Evolutionary conservation across 2,329 filamentous ascomycete species (phyloP).

Genomic region (Cladosporium sphaerospermum): DNA sequence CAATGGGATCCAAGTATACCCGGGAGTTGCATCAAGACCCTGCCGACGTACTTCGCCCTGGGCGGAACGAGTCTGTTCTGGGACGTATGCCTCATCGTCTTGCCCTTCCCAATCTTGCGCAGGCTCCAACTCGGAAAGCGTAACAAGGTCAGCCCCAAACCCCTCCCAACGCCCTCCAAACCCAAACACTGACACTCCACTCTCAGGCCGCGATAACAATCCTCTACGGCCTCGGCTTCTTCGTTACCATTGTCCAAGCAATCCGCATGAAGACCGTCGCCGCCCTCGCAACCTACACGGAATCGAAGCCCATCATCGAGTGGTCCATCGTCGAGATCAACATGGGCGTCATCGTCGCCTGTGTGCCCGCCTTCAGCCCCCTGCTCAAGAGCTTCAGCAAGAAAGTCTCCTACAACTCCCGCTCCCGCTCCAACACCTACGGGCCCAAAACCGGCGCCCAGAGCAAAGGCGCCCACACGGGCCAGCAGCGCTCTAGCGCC

Average conservation of each 20-base stretch:
- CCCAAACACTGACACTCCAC: neutral
- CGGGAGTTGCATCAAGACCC: constrained; percentile 13
- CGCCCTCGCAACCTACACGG: constrained; percentile 39
- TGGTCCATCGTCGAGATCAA: constrained; percentile 45
- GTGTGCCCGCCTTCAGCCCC: constrained; percentile 40
- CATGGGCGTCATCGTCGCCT: constrained; percentile 37
- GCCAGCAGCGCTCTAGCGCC: neutral
- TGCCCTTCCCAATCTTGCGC: constrained; percentile 15
- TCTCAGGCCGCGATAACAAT: constrained; percentile 34
- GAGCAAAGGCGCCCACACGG: neutral
- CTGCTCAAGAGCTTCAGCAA: constrained; percentile 19
- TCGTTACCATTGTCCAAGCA: constrained; percentile 47
- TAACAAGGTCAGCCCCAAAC: constrained; percentile 15
- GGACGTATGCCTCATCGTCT: constrained; percentile 14
- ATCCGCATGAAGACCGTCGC: constrained; percentile 47
- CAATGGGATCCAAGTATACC: constrained; percentile 14
- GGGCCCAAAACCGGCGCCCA: neutral
- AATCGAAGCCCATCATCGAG: constrained; percentile 38
- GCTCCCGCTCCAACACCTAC: neutral
- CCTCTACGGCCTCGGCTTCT: constrained; percentile 46
- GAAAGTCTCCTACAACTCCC: constrained; percentile 3
- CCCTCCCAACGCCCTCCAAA: neutral
- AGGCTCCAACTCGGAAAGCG: constrained; percentile 18
- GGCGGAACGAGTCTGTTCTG: constrained; percentile 14
- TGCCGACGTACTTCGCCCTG: constrained; percentile 14